Evolutionary conservation across 176 grass and related monocot genomes (phyloP), one percentile per base, ranked within the genome.

Genomic region (Melocanna baccifera): DNA sequence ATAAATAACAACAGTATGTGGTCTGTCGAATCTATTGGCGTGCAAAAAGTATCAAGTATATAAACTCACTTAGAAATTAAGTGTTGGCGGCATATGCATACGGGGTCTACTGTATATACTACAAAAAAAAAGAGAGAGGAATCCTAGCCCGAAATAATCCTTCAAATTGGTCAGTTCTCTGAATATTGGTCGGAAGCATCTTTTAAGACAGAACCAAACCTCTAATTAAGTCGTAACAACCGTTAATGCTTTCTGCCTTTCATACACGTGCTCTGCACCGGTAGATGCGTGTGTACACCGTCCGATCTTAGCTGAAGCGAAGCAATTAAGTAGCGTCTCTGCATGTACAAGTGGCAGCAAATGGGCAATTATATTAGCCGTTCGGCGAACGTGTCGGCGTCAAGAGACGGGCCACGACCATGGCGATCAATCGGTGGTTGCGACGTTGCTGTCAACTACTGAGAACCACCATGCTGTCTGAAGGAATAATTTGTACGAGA

Each of bases 361-460:
- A n/a, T n/a, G n/a, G n/a, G n/a, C n/a, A n/a, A n/a, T n/a, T n/a
- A n/a, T n/a, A n/a, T n/a, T n/a, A n/a, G n/a, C n/a, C n/a, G n/a
- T n/a, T n/a, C n/a, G n/a, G 20, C 53, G 39, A 87, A 16, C 10
- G 70, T 25, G 78, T 87, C 69, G 12, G 16, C 28, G 64, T 71
- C 32, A 22, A 28, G 19, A 25, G 45, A 34, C 53, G 62, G 68
- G 68, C 43, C 70, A 48, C 28, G 75, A 62, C 66, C 22, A 50
- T 5, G 75, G 45, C 1, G 66, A 14, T 62, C 58, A 14, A 62
- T 25, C 50, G 62, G 87, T 85, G 51, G 77, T 89, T 85, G 69
- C 62, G 39, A 2, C 30, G 70, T 89, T 75, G 76, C 77, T 62
- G 22, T 85, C 87, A 22, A 13, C 36, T 5, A 20, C 13, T 37